These are phyloP conservation scores for Tetrahymena malaccensis DNA, from an alignment of 73 alveolate species.

Conservation along the genomic window DNA sequence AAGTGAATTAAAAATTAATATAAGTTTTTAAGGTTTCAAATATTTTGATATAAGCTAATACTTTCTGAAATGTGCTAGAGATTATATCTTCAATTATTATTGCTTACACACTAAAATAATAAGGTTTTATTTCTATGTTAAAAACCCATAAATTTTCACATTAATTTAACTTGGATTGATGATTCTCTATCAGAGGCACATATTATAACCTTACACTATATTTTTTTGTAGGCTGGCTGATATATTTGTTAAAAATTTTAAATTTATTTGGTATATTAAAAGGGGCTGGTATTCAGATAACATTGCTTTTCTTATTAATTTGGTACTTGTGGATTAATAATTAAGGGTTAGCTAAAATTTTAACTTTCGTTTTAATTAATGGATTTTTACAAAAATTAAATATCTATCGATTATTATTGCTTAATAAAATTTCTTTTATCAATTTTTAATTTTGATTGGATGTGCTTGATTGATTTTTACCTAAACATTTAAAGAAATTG, in stretches of 20 bases:
- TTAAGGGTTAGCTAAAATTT: neutral
- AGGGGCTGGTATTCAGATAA: neutral
- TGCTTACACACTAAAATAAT: neutral
- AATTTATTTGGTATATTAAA: too few species aligned
- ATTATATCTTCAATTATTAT: too few species aligned
- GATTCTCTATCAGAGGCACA: neutral
- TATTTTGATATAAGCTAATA: neutral
- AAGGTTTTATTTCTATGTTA: neutral
- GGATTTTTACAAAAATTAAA: neutral
- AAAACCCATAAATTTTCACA: too few species aligned
- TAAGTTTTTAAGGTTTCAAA: neutral
- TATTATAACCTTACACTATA: neutral
- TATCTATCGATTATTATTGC: neutral
- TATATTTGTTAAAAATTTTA: too few species aligned
- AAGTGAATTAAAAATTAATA: neutral
- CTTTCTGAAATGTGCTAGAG: neutral
- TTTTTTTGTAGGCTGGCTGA: neutral
- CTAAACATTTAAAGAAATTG: neutral
- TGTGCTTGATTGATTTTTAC: neutral
- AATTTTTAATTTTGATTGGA: neutral
- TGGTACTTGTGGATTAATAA: neutral
- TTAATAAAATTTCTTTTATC: neutral
- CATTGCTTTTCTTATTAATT: neutral
- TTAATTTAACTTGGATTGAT: neutral
- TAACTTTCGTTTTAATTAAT: neutral